Evolutionary conservation across 2,329 filamentous ascomycete genomes (phyloP).

Genomic region (Chrysosporium keratinophilum): DNA sequence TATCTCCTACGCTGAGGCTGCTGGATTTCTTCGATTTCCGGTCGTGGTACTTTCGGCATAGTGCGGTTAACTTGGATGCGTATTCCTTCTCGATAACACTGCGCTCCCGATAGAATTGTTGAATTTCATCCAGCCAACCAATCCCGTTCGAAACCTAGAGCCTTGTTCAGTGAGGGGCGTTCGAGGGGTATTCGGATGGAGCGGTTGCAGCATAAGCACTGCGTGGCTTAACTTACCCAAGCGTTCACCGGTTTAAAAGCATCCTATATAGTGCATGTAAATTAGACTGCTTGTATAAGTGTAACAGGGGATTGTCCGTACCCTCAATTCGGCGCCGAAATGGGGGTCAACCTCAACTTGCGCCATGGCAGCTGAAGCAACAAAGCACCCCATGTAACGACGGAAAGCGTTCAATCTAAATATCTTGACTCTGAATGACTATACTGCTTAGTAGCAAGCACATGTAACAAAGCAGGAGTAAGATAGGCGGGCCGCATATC

Average conservation of each 20-base stretch:
- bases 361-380: constrained; percentile 48
- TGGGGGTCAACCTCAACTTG: constrained; percentile 73
- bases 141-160: constrained; percentile 67
- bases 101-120: constrained; percentile 93
- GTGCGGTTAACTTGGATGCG: constrained; percentile 68
- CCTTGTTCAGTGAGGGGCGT: constrained; percentile 11
- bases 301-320: constrained; percentile 12
- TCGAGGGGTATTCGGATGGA: constrained; percentile 15
- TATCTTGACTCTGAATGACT: not conserved
- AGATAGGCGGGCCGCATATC: not conserved
- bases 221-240: constrained; percentile 50
- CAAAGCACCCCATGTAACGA: constrained; percentile 4
- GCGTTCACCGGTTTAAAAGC: constrained; percentile 89
- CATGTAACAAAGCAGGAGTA: not conserved
- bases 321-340: constrained; percentile 92
- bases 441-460: not conserved
- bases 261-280: constrained; percentile 51
- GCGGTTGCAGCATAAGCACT: constrained; percentile 11
- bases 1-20: constrained; percentile 84
- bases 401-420: not conserved
- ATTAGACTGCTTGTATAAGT: constrained; percentile 3
- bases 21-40: constrained; percentile 89
- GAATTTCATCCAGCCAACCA: constrained; percentile 89
- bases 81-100: constrained; percentile 96
- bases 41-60: constrained; percentile 95